Percentiles rank a stretch among this genome's conserved stretches.
Evolutionary conservation across 1,284 basidiomycete genomes (phyloP).

Genomic region (Ceratobasidium sp.): DNA sequence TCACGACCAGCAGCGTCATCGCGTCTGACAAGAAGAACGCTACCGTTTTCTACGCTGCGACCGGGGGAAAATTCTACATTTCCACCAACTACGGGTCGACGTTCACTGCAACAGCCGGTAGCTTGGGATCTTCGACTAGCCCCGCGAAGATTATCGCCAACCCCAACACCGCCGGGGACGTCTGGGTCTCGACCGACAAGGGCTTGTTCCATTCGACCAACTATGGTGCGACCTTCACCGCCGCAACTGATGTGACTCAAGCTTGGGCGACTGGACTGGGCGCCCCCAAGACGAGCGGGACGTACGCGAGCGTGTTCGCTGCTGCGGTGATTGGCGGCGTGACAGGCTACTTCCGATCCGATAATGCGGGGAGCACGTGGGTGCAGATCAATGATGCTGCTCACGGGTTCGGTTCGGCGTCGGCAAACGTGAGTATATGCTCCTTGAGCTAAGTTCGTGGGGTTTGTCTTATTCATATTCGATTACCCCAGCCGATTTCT

Average conservation of each 20-base stretch:
- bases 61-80: constrained; percentile 67
- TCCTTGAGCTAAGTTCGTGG: constrained; percentile 57
- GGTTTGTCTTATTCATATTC: constrained; percentile 54
- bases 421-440: constrained; percentile 57
- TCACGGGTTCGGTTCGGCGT: constrained; percentile 70
- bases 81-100: constrained; percentile 68
- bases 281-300: constrained; percentile 63
- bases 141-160: constrained; percentile 68
- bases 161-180: constrained; percentile 64
- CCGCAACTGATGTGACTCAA: constrained; percentile 57
- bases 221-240: constrained; percentile 64
- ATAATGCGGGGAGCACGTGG: constrained; percentile 70
- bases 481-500: constrained; percentile 8
- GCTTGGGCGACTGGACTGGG: constrained; percentile 71
- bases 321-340: constrained; percentile 65
- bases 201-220: constrained; percentile 73
- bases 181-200: constrained; percentile 72
- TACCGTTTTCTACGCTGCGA: constrained; percentile 67
- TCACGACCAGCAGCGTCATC: constrained; percentile 67
- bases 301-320: constrained; percentile 69
- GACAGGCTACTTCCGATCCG: constrained; percentile 69
- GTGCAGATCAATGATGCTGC: constrained; percentile 69
- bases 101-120: constrained; percentile 60
- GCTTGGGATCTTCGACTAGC: constrained; percentile 64
- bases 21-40: constrained; percentile 70